Conservation (phyloP, 73 alveolate species). For the Paramecium sonneborni region DNA sequence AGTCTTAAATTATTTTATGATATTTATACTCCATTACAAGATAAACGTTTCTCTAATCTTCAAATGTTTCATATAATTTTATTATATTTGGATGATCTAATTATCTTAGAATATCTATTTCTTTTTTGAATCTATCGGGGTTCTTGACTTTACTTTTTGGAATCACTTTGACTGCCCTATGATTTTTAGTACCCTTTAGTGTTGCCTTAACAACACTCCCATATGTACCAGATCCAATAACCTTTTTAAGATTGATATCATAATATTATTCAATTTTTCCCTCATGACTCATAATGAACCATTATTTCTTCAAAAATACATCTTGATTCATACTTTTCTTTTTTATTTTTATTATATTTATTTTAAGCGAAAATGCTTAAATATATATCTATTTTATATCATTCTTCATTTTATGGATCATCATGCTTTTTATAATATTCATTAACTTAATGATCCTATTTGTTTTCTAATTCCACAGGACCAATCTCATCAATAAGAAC, state of each 20-base stretch:
- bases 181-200: slow-evolving; percentile 76
- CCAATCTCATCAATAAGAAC: not conserved
- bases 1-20: not conserved
- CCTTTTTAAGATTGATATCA: slow-evolving; percentile 63
- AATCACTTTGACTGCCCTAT: slow-evolving; percentile 88
- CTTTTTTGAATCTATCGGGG: slow-evolving; percentile 73
- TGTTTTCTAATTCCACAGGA: not conserved
- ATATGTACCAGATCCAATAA: slow-evolving; percentile 90
- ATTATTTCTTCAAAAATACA: slow-evolving; percentile 57
- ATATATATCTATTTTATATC: not conserved
- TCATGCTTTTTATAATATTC: slow-evolving; percentile 16
- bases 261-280: slow-evolving; percentile 63
- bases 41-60: slow-evolving; percentile 75
- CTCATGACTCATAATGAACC: slow-evolving; percentile 54
- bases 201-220: slow-evolving; percentile 89
- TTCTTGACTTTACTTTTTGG: slow-evolving; percentile 75
- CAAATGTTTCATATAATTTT: slow-evolving; percentile 79
- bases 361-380: slow-evolving; percentile 26
- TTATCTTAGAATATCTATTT: slow-evolving; percentile 66
- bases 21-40: slow-evolving; percentile 74
- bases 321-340: slow-evolving; percentile 8
- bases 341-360: not conserved
- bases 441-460: slow-evolving; percentile 32
- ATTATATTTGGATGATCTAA: slow-evolving; percentile 83
- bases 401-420: slow-evolving; percentile 1